Conservation (phyloP, 768 basidiomycete species). For the Pisolithus tinctorius region DNA sequence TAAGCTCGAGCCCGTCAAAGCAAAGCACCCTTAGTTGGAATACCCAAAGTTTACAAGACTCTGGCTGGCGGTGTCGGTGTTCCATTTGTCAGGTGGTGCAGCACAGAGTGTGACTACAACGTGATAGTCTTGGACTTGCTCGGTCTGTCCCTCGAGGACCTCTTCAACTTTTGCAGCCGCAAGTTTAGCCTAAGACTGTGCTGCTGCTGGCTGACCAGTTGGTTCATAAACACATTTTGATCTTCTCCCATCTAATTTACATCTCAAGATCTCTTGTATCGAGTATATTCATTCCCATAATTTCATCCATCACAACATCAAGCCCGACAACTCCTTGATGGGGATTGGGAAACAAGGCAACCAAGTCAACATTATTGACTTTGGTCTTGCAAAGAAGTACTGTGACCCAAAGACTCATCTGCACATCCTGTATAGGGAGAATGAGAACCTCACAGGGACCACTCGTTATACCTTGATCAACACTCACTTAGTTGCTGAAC, state of each 20-base stretch:
- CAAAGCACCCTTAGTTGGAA: conserved; percentile 48
- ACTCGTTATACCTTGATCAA: conserved; percentile 99
- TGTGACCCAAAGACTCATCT: too few species aligned
- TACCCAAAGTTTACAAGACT: conserved; percentile 95
- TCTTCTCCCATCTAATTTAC: conserved; percentile 35
- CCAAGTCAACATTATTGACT: conserved; percentile 35
- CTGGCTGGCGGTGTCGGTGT: conserved; percentile 98
- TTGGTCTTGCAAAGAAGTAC: too few species aligned
- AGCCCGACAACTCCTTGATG: conserved; percentile 99
- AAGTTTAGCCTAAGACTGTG: conserved; percentile 95
- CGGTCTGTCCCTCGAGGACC: conserved; percentile 83
- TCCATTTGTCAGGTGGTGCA: conserved; percentile 94
- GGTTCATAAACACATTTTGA: conserved; percentile 32
- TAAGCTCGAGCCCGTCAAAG: too few species aligned
- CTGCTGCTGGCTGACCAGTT: conserved; percentile 38
- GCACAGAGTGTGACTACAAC: conserved; percentile 97
- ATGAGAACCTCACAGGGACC: conserved; percentile 99
- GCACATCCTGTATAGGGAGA: conserved; percentile 78
- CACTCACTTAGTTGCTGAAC: conserved; percentile 68
- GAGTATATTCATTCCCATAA: conserved; percentile 99
- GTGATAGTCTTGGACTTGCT: conserved; percentile 99
- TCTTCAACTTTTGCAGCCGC: conserved; percentile 95
- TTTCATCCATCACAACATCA: conserved; percentile 97
- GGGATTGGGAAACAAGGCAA: conserved; percentile 99
- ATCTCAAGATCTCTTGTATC: conserved; percentile 84